Base-by-base conservation (phyloP, 805 yeast species). In the Lipomyces sp. region DNA sequence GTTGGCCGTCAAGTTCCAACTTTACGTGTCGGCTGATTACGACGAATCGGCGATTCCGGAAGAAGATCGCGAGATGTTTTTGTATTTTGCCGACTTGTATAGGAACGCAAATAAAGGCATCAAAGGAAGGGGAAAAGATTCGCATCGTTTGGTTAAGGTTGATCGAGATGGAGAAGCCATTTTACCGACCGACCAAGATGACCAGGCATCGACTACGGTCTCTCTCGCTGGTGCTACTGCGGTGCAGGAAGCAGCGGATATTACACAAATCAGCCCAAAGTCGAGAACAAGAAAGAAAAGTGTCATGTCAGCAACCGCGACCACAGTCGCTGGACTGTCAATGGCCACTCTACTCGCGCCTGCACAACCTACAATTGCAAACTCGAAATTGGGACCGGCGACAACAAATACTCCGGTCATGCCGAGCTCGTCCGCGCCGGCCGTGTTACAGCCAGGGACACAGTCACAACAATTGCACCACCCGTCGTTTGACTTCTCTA, bases 81-180 rank as follows among this genome's bases (percentile, higher is more conserved):
- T 85, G 39, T 93, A 94, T 78, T 91, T 93, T 77, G 87, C 92
- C 54, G 84, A 86, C 51, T 81, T 93, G 64, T 93, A 94, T 79
- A 91, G 91, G 77, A 92, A 93, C 76, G 86, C 95, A 56, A 93
- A 93, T 75, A 86, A 91, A 74, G 98, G 98, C 24, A 93, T 93
- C 68, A 87, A 90, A 72, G 98, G 98, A 34, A 84, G 98, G 66
- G 98, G 98, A 4, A 90, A 86, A 73, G 81, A 80, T 37, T 39
- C 69, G 42, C 66, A 55, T 35, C 63, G 60, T 50, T 54, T 64
- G 60, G 71, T 62, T 24, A 59, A 56, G 50, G 33, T 67, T 18
- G 53, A 51, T 48, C 65, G 53, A 39, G 56, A 60, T 53, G 64
- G 54, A 11, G 60, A 39, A 6, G 18, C 24, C 24, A 24, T 42